Conservation (phyloP, 2,329 filamentous ascomycete genomes). For the Chaetomiaceae sp. region DNA sequence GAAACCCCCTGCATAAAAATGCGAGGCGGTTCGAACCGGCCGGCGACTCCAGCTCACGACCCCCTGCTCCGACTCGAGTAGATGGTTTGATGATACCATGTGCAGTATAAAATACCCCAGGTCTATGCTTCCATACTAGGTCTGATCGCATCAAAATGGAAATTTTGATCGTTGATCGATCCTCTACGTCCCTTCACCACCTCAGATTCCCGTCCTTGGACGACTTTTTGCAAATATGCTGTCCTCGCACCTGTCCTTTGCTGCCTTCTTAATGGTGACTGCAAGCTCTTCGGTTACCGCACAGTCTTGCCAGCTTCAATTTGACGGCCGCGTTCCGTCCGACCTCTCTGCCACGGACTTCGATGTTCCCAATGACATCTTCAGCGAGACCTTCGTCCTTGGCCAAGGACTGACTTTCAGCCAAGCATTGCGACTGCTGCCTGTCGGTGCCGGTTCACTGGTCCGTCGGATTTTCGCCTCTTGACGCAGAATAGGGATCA, state of each 20-base stretch:
- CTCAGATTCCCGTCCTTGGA: neutral
- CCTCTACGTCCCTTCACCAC: too few species aligned
- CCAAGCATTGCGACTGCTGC: neutral
- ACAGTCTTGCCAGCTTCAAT: slow-evolving; percentile 1
- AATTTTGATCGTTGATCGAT: neutral
- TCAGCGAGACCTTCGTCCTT: slow-evolving; percentile 3
- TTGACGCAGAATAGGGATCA: too few species aligned
- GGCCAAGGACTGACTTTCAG: slow-evolving; percentile 3
- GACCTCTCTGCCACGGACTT: neutral
- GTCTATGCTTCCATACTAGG: too few species aligned
- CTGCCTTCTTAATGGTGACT: neutral
- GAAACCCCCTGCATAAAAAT: neutral
- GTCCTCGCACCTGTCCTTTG: neutral
- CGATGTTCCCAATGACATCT: neutral
- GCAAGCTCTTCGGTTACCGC: neutral
- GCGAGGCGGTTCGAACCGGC: neutral
- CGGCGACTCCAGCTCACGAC: neutral
- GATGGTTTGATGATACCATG: too few species aligned
- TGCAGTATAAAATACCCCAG: too few species aligned
- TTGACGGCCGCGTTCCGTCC: neutral
- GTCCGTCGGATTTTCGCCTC: neutral
- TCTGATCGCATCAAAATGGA: neutral
- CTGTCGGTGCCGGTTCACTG: neutral
- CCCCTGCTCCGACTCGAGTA: neutral
- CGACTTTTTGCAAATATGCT: neutral